Evolutionary conservation across 495 filamentous ascomycete genomes (phyloP).

Genomic region (Trichoderma orchidacearum): DNA sequence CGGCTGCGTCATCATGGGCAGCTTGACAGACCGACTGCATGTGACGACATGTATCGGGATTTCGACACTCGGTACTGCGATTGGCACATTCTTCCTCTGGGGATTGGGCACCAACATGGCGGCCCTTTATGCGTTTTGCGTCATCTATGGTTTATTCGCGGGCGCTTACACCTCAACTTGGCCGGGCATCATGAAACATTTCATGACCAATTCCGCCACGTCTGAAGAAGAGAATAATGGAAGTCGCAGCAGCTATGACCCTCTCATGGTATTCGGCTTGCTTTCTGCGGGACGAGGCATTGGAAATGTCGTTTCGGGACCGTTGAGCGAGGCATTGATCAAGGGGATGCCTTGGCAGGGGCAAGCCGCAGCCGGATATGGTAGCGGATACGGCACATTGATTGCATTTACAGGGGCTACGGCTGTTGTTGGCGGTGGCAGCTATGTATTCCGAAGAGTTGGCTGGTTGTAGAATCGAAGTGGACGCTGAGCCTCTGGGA

Average conservation of each 20-base stretch:
- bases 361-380: constrained; percentile 23
- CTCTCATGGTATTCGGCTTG: constrained; percentile 44
- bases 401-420: constrained; percentile 44
- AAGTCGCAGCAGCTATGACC: constrained; percentile 10
- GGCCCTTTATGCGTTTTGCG: constrained; percentile 48
- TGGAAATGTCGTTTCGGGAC: constrained; percentile 48
- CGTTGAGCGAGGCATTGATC: constrained; percentile 43
- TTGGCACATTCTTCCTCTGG: constrained; percentile 56
- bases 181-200: constrained; percentile 44
- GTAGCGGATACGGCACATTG: constrained; percentile 38
- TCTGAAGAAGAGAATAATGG: neutral
- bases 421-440: constrained; percentile 34
- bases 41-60: constrained; percentile 47
- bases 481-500: too few relatives aligned
- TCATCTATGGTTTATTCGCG: constrained; percentile 54
- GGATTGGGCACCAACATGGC: constrained; percentile 41
- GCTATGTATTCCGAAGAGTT: constrained; percentile 28
- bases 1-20: constrained; percentile 44
- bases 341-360: constrained; percentile 19
- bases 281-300: constrained; percentile 52
- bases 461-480: constrained; percentile 18
- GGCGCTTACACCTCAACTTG: constrained; percentile 37
- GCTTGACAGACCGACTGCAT: constrained; percentile 44
- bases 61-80: constrained; percentile 38
- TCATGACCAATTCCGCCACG: constrained; percentile 21